Conservation (phyloP, 2,329 filamentous ascomycete species). For the Aspergillus thermomutatus region DNA sequence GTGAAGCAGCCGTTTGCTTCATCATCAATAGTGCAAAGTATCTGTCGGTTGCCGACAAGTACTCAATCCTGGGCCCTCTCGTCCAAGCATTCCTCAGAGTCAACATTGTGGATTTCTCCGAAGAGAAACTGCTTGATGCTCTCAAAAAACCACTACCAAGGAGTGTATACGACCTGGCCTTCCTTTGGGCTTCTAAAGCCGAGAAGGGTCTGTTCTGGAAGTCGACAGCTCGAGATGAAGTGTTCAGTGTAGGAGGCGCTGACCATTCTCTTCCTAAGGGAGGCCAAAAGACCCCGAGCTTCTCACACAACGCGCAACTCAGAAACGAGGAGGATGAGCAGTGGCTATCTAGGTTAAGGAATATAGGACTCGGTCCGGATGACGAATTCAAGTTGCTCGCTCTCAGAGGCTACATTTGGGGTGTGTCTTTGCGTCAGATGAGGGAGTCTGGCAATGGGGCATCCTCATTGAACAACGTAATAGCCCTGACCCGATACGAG, state of each 20-base stretch:
- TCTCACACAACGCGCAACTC: slow-evolving; percentile 57
- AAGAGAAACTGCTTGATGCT: slow-evolving; percentile 72
- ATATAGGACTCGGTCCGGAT: slow-evolving; percentile 74
- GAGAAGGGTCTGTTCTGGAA: slow-evolving; percentile 89
- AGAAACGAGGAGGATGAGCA: slow-evolving; percentile 92
- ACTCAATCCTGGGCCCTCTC: slow-evolving; percentile 78
- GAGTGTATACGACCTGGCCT: slow-evolving; percentile 76
- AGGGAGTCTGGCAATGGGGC: slow-evolving; percentile 44
- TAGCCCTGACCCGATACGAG: slow-evolving; percentile 70
- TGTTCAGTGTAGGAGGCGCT: slow-evolving; percentile 63
- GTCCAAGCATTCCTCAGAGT: slow-evolving; percentile 79
- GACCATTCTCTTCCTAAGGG: slow-evolving; percentile 55
- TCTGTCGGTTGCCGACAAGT: slow-evolving; percentile 73
- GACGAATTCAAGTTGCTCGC: slow-evolving; percentile 88
- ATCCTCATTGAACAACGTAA: slow-evolving; percentile 63
- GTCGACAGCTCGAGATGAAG: slow-evolving; percentile 64
- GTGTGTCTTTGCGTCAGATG: slow-evolving; percentile 68
- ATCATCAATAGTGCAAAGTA: slow-evolving; percentile 72
- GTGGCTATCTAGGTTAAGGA: slow-evolving; percentile 82
- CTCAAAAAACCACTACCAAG: slow-evolving; percentile 79
- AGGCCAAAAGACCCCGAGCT: slow-evolving; percentile 43
- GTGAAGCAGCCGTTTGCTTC: slow-evolving; percentile 83
- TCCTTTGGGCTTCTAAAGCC: slow-evolving; percentile 78
- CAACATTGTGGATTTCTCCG: slow-evolving; percentile 64
- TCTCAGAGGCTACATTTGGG: slow-evolving; percentile 87